Evolutionary conservation across 768 basidiomycete genomes (phyloP).

Genomic region (Xerocomellus intermedius): DNA sequence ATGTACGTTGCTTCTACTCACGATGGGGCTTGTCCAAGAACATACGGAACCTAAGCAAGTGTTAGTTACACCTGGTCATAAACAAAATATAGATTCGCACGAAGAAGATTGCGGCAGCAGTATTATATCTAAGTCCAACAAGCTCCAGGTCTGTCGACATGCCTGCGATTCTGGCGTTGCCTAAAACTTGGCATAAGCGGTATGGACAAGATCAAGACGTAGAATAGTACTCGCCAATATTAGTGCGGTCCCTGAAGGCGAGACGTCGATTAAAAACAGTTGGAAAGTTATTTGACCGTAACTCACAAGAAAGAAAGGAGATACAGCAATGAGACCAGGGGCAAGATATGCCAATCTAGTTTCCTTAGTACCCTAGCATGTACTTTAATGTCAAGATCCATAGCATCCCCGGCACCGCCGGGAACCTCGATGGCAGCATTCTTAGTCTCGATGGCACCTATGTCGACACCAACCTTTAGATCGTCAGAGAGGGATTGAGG

Average conservation of each 20-base stretch:
- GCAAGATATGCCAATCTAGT: constrained; percentile 13
- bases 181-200: constrained; percentile 17
- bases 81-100: constrained; percentile 10
- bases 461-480: background rate
- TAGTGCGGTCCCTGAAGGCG: constrained; percentile 38
- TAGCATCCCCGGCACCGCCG: background rate
- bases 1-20: constrained; percentile 15
- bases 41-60: constrained; percentile 33
- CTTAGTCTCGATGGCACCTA: constrained; percentile 8
- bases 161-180: constrained; percentile 43
- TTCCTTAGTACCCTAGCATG: constrained; percentile 8
- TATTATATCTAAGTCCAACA: constrained; percentile 35
- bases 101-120: constrained; percentile 38
- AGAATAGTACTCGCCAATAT: constrained; percentile 34
- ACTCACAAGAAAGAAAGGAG: constrained; percentile 16
- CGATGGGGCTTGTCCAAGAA: constrained; percentile 37
- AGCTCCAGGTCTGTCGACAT: constrained; percentile 40
- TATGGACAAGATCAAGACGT: background rate
- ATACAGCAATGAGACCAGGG: constrained; percentile 4
- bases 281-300: background rate
- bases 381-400: background rate
- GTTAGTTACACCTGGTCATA: background rate
- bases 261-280: background rate
- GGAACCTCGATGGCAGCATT: background rate
- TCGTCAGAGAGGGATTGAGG: background rate